These are phyloP conservation scores for Arthrobotrys entomopaga DNA, from an alignment of 2,329 filamentous ascomycete genomes.

Conservation along the genomic window DNA sequence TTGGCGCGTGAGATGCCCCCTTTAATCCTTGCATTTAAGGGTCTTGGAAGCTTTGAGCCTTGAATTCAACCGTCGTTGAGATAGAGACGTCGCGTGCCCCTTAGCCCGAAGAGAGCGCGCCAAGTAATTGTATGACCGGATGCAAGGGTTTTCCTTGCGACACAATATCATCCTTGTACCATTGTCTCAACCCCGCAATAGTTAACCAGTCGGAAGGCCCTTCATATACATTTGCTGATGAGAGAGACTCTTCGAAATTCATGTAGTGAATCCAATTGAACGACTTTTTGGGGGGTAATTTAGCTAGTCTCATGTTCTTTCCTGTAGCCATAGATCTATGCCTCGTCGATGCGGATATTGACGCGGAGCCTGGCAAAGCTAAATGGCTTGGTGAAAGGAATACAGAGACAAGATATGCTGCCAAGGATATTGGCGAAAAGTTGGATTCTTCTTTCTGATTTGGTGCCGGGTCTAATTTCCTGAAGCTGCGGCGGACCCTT, in stretches of 20 bases:
- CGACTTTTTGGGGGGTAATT: too few relatives aligned
- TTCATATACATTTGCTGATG: background rate
- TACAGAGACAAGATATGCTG: background rate
- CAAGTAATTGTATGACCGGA: conserved; percentile 1
- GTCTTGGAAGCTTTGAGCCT: background rate
- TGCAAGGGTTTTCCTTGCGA: too few relatives aligned
- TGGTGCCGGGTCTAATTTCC: too few relatives aligned
- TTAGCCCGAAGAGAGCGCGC: conserved; percentile 16
- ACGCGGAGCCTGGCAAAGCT: too few relatives aligned
- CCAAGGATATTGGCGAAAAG: background rate
- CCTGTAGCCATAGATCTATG: too few relatives aligned
- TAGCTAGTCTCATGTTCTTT: too few relatives aligned
- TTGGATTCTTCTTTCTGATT: background rate
- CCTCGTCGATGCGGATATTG: too few relatives aligned
- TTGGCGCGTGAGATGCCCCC: conserved; percentile 2
- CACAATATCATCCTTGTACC: too few relatives aligned
- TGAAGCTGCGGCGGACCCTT: too few relatives aligned
- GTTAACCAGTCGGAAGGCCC: too few relatives aligned
- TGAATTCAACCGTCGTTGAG: conserved; percentile 7
- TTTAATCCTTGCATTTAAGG: conserved; percentile 5
- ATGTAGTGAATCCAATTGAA: too few relatives aligned
- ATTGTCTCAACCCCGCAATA: too few relatives aligned
- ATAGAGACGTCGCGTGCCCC: conserved; percentile 44
- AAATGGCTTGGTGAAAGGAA: background rate
- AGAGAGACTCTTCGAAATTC: background rate